Conservation (phyloP, 495 filamentous ascomycete genomes). For the Pseudoneurospora amorphoporcata region DNA sequence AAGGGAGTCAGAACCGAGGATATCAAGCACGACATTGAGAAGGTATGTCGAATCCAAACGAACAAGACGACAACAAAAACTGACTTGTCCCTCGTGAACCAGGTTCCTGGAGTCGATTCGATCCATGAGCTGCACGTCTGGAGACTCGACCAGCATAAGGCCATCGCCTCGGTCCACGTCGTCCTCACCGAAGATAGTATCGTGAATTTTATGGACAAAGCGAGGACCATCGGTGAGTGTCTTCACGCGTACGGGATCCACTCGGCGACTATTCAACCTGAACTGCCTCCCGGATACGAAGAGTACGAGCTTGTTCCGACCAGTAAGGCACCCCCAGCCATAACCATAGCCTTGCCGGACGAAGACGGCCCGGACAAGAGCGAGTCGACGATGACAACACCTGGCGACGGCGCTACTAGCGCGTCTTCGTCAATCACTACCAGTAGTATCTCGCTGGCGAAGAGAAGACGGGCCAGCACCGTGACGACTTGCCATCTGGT, state of each 20-base stretch:
- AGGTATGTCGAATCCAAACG: conserved; percentile 18
- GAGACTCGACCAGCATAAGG: conserved; percentile 83
- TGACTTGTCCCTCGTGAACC: not conserved
- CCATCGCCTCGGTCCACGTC: conserved; percentile 78
- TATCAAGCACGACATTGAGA: conserved; percentile 78
- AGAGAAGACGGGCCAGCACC: not conserved
- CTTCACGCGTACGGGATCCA: conserved; percentile 91
- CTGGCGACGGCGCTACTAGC: not conserved
- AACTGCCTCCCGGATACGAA: conserved; percentile 28
- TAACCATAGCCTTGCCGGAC: not conserved
- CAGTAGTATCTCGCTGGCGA: not conserved
- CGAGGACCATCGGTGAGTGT: conserved; percentile 63
- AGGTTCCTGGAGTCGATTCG: conserved; percentile 66
- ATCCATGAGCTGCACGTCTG: conserved; percentile 93
- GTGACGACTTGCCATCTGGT: not conserved
- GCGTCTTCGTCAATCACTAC: not conserved
- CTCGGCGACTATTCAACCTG: conserved; percentile 84
- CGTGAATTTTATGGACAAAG: conserved; percentile 69
- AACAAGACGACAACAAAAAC: not conserved
- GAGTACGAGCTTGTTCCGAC: not conserved
- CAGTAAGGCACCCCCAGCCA: not conserved
- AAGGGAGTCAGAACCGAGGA: conserved; percentile 66
- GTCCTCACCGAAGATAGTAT: conserved; percentile 52
- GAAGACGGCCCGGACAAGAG: not conserved
- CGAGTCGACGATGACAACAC: not conserved